Conservation (phyloP, 169 alveolate genomes). For the Plasmodium inui region DNA sequence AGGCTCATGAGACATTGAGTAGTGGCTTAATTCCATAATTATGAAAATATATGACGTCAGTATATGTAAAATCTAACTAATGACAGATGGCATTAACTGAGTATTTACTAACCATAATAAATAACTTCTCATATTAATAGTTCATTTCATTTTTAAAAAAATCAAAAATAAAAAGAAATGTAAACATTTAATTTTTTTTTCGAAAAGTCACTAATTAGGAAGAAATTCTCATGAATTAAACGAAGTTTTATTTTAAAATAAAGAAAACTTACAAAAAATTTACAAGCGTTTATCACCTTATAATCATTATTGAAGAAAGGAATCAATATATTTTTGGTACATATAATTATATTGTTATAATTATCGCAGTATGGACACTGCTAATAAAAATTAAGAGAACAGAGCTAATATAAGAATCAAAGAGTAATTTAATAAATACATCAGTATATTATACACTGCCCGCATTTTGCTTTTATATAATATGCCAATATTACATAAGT, state of each 20-base stretch:
- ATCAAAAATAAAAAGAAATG: background rate
- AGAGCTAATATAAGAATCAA: background rate
- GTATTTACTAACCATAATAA: background rate
- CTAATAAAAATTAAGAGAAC: background rate
- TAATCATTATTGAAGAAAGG: background rate
- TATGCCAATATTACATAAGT: too few relatives aligned
- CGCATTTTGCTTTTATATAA: background rate
- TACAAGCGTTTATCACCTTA: background rate
- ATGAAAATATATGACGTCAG: background rate
- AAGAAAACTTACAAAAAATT: background rate
- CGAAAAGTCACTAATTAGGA: background rate
- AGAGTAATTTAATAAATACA: background rate
- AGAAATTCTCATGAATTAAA: background rate
- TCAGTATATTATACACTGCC: background rate
- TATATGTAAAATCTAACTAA: background rate
- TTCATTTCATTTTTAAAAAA: background rate
- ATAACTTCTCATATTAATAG: background rate
- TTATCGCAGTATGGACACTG: background rate
- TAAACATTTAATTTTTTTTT: background rate
- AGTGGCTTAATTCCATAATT: background rate
- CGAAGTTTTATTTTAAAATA: background rate
- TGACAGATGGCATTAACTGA: background rate
- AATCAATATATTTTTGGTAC: background rate
- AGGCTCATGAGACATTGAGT: background rate
- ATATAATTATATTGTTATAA: background rate